A percentile compares a stretch with the other conserved stretches of the same genome.
These are phyloP conservation scores for Colletotrichum caudatum DNA, from an alignment of 2,329 filamentous ascomycete genomes.

Conservation along the genomic window DNA sequence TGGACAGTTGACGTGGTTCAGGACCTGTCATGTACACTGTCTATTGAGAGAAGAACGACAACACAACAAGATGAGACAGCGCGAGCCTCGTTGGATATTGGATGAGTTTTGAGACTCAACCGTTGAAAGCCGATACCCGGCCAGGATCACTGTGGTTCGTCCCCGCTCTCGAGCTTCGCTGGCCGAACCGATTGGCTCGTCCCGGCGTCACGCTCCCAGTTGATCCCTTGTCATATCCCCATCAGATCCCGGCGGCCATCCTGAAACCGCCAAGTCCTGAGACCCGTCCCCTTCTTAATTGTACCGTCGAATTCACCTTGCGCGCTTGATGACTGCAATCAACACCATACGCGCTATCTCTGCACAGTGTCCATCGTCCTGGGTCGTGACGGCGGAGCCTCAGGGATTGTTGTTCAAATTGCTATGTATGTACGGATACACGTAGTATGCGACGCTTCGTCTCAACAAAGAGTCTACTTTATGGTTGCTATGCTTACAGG, in stretches of 20 bases:
- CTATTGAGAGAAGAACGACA: conserved; percentile 8
- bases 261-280: conserved; percentile 41
- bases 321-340: conserved; percentile 29
- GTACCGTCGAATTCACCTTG: conserved; percentile 32
- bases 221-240: conserved; percentile 14
- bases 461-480: background rate
- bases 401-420: background rate
- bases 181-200: conserved; percentile 35
- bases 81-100: conserved; percentile 17
- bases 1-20: background rate
- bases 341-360: conserved; percentile 37
- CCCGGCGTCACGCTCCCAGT: conserved; percentile 15
- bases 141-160: background rate
- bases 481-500: background rate
- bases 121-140: background rate
- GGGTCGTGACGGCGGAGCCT: conserved; percentile 18
- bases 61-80: conserved; percentile 26
- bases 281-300: conserved; percentile 38
- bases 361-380: conserved; percentile 32
- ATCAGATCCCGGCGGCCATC: conserved; percentile 35
- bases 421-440: too few relatives aligned
- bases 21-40: conserved; percentile 15
- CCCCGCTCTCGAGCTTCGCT: conserved; percentile 32
- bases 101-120: conserved; percentile 3
- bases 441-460: background rate